Evolutionary conservation across 2,329 filamentous ascomycete genomes (phyloP), one percentile per base, ranked within the genome.

Genomic region (Penicillium sp.): DNA sequence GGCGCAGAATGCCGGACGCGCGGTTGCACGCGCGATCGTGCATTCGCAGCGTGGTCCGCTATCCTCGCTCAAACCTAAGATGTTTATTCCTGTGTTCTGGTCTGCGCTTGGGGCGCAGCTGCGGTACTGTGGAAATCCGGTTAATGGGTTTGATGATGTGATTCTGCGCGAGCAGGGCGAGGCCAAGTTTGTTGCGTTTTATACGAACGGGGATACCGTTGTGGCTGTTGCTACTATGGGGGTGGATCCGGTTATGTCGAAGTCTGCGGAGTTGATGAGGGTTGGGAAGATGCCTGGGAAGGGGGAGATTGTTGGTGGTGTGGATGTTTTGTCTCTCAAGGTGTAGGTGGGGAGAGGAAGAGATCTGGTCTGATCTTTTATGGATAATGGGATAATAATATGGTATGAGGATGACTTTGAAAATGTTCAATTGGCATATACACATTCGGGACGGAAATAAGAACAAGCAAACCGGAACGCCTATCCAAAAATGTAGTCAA

Each of bases 71-170:
- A 79, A 81, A 58, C 79, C 85, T 0, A 85, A 89, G 64, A 79
- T 84, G 2, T 97, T 96, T 74, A 93, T 94, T 54, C 94, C 94
- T 0, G 84, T 99, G 47, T 99, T 99, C 79, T 99, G 94, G 94
- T 96, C 91, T 1, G 94, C 94, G 0, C 78, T 99, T 5, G 91
- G 92, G 5, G 83, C 86, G 6, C 94, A 99, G 76, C 75, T 99
- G 65, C 84, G 94, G 42, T 99, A 99, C 79, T 96, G 91, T 68
- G 94, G 94, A 11, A 94, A 93, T 76, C 91, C 92, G 0, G 76
- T 79, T 0, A 83, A 84, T 50, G 93, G 93, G 0, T 97, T 84
- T 78, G 94, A 99, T 69, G 91, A 95, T 64, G 68, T 97, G 4
- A 81, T 97, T 1, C 64, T 99, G 10, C 83, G 89, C 47, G 93